These are phyloP conservation scores for Stachybotrys chartarum DNA, from an alignment of 2,329 filamentous ascomycete genomes.

Conservation along the genomic window DNA sequence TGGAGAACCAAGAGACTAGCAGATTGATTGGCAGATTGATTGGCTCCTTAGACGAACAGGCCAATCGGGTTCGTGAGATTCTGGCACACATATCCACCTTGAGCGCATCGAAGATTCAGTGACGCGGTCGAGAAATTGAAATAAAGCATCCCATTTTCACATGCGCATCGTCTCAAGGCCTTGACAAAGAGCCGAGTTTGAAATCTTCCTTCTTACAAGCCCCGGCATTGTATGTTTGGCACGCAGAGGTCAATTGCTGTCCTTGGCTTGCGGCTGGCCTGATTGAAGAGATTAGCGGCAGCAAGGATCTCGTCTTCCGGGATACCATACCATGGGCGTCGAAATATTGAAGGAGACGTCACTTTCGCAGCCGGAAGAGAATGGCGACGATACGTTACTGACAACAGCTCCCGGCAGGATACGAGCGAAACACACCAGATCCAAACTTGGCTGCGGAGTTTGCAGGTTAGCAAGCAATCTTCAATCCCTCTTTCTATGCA, in stretches of 20 bases:
- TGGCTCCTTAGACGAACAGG: constrained; percentile 1
- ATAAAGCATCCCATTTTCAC: too few relatives aligned
- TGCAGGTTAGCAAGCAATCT: neutral
- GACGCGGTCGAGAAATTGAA: too few relatives aligned
- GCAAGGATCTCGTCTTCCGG: too few relatives aligned
- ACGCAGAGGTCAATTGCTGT: too few relatives aligned
- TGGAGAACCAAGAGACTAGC: too few relatives aligned
- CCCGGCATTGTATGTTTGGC: too few relatives aligned
- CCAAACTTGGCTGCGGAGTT: neutral
- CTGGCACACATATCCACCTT: neutral
- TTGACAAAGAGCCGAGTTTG: neutral
- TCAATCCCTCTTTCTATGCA: too few relatives aligned
- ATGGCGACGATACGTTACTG: too few relatives aligned
- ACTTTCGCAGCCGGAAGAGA: too few relatives aligned
- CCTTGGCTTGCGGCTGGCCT: too few relatives aligned
- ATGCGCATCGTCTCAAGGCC: neutral
- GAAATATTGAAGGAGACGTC: neutral
- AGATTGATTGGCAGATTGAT: neutral
- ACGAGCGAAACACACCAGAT: neutral
- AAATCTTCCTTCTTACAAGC: neutral
- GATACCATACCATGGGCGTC: neutral
- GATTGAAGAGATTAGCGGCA: too few relatives aligned
- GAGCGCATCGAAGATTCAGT: neutral
- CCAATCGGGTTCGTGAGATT: neutral
- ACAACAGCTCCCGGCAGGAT: neutral